Evolutionary conservation across 139 green algal species (phyloP).

Genomic region (Auxenochlorella protothecoides): DNA sequence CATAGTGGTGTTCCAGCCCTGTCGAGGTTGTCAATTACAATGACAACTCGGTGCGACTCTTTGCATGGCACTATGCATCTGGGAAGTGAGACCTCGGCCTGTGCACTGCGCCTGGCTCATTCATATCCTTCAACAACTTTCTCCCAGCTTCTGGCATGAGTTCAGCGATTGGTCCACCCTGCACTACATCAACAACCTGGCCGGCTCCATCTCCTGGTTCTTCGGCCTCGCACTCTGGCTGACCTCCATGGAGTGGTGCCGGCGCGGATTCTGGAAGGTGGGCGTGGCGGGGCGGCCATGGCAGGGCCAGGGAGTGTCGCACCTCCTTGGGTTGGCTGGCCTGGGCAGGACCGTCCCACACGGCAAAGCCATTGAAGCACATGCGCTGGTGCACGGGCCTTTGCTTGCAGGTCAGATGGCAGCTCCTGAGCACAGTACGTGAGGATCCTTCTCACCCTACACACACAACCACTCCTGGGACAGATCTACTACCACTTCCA

Average conservation of each 20-base stretch:
- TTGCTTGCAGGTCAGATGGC: too few relatives aligned
- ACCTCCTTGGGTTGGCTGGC: too few relatives aligned
- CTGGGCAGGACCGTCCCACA: too few relatives aligned
- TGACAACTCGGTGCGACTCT: background rate
- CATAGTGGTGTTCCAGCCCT: background rate
- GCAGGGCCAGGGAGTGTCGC: background rate
- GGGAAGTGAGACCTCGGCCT: background rate
- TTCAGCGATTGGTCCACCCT: constrained; percentile 2
- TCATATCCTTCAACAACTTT: too few relatives aligned
- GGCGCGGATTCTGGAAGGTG: constrained; percentile 13
- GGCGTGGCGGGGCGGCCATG: background rate
- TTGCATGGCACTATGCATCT: too few relatives aligned
- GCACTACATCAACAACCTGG: constrained; percentile 6
- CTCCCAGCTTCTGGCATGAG: constrained; percentile 7
- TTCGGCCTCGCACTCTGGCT: constrained; percentile 14
- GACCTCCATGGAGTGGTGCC: background rate
- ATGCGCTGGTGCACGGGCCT: background rate
- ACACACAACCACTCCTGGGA: background rate
- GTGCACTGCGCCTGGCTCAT: too few relatives aligned
- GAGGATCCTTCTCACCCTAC: background rate
- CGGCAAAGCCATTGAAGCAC: too few relatives aligned
- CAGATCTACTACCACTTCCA: constrained; percentile 26
- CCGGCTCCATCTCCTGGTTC: constrained; percentile 7
- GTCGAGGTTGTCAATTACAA: background rate
- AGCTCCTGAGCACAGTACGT: too few relatives aligned